Evolutionary conservation across 192 early-diverging fungal genomes (phyloP).

Genomic region (Powellomyces hirtus): DNA sequence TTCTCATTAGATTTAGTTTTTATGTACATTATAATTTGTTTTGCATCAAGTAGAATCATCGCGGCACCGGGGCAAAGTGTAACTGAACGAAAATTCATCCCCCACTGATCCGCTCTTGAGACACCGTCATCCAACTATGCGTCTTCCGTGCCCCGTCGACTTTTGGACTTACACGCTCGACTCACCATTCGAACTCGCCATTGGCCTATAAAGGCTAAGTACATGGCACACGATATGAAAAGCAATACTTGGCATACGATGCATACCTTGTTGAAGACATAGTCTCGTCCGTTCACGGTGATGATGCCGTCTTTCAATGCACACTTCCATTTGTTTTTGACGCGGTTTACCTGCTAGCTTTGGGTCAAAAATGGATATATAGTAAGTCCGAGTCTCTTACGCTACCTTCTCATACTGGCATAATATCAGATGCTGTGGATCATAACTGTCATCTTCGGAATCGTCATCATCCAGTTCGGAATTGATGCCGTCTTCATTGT

Average conservation of each 20-base stretch:
- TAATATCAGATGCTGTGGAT: constrained; percentile 37
- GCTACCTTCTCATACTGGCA: constrained; percentile 61
- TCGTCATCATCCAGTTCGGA: constrained; percentile 55
- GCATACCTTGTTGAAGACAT: constrained; percentile 81
- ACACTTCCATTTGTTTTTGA: constrained; percentile 99
- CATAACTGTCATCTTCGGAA: constrained; percentile 34
- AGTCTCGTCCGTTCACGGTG: constrained; percentile 91
- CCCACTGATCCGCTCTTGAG: no score
- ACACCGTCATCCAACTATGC: no score
- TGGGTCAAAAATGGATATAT: not conserved
- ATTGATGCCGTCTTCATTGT: constrained; percentile 47
- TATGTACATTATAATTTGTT: no score
- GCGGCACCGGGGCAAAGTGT: no score
- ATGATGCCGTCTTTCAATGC: constrained; percentile 95
- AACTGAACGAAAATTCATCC: no score
- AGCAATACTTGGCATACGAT: not conserved
- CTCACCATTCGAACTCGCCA: constrained; percentile 97
- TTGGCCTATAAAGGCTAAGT: constrained; percentile 48
- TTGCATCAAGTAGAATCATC: no score
- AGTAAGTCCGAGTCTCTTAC: not conserved
- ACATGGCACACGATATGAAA: not conserved
- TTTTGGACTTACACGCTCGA: no score
- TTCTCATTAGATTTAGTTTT: no score
- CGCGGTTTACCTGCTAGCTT: constrained; percentile 68
- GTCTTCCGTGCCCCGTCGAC: no score